A percentile compares a stretch with the other conserved stretches of the same genome.
Conservation (phyloP, 1,284 basidiomycete species). For the Rhodotorula sp. region DNA sequence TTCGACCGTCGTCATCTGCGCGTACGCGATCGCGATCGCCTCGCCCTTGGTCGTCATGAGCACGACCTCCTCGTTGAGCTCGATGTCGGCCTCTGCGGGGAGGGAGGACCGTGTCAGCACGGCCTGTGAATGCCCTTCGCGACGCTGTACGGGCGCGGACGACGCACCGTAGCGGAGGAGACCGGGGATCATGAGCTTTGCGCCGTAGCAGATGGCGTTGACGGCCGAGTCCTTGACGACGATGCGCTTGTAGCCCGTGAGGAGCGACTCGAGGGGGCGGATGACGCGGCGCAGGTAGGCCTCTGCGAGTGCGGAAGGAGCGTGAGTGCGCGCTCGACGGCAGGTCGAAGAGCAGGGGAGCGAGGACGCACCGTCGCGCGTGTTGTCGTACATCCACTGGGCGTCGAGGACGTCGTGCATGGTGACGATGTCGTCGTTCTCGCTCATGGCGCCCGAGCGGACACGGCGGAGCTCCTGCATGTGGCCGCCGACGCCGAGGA, state of each 20-base stretch:
- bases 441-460: slow-evolving; percentile 90
- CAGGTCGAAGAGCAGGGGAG: neutral
- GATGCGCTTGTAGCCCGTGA: slow-evolving; percentile 96
- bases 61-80: slow-evolving; percentile 94
- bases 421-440: slow-evolving; percentile 97
- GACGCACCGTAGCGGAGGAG: slow-evolving; percentile 73
- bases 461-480: slow-evolving; percentile 99
- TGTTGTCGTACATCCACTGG: slow-evolving; percentile 98
- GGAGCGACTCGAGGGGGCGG: slow-evolving; percentile 88
- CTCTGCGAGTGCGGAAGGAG: slow-evolving; percentile 58
- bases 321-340: neutral
- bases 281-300: slow-evolving; percentile 94
- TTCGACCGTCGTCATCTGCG: slow-evolving; percentile 97
- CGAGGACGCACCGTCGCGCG: slow-evolving; percentile 75
- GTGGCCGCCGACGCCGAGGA: slow-evolving; percentile 96
- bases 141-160: slow-evolving; percentile 27
- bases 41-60: slow-evolving; percentile 99
- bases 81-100: slow-evolving; percentile 77
- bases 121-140: neutral
- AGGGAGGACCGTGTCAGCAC: neutral
- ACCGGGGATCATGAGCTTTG: slow-evolving; percentile 99
- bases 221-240: slow-evolving; percentile 99
- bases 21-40: slow-evolving; percentile 86
- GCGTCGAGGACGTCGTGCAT: slow-evolving; percentile 99
- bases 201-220: slow-evolving; percentile 99